Conservation (phyloP, 768 basidiomycete genomes). For the Kwoniella sp. region DNA sequence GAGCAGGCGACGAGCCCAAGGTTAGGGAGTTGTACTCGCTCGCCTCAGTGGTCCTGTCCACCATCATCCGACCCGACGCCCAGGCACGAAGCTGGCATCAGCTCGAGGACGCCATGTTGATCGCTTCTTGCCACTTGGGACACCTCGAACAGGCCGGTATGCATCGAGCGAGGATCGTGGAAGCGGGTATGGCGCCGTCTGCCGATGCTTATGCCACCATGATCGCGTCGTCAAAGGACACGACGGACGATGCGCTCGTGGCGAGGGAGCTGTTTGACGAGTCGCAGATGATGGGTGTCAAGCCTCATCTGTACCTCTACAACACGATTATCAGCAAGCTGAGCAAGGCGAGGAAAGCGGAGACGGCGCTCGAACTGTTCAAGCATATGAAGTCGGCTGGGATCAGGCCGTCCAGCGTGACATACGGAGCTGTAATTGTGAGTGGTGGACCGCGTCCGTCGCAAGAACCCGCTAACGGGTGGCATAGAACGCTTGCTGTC, state of each 20-base stretch:
- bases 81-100: slow-evolving; percentile 65
- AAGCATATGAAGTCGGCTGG: slow-evolving; percentile 69
- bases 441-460: slow-evolving; percentile 32
- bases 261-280: slow-evolving; percentile 81
- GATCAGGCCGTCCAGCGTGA: slow-evolving; percentile 72
- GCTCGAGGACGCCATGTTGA: slow-evolving; percentile 85
- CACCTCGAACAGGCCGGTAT: slow-evolving; percentile 73
- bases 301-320: slow-evolving; percentile 81
- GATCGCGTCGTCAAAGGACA: slow-evolving; percentile 81
- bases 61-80: slow-evolving; percentile 52
- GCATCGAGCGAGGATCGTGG: slow-evolving; percentile 71
- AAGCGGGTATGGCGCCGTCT: slow-evolving; percentile 69
- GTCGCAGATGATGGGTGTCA: slow-evolving; percentile 63
- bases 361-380: slow-evolving; percentile 81
- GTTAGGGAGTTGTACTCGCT: slow-evolving; percentile 64
- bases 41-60: slow-evolving; percentile 61
- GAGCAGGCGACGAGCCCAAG: slow-evolving; percentile 60
- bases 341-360: slow-evolving; percentile 88
- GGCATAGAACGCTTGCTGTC: slow-evolving; percentile 69
- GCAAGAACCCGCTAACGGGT: slow-evolving; percentile 4
- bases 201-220: slow-evolving; percentile 90
- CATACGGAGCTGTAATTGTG: slow-evolving; percentile 84
- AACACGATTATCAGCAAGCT: slow-evolving; percentile 97
- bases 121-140: slow-evolving; percentile 75
- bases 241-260: slow-evolving; percentile 88